Evolutionary conservation across 352 stramenopile genomes (phyloP).

Genomic region (Phytophthora aleatoria): DNA sequence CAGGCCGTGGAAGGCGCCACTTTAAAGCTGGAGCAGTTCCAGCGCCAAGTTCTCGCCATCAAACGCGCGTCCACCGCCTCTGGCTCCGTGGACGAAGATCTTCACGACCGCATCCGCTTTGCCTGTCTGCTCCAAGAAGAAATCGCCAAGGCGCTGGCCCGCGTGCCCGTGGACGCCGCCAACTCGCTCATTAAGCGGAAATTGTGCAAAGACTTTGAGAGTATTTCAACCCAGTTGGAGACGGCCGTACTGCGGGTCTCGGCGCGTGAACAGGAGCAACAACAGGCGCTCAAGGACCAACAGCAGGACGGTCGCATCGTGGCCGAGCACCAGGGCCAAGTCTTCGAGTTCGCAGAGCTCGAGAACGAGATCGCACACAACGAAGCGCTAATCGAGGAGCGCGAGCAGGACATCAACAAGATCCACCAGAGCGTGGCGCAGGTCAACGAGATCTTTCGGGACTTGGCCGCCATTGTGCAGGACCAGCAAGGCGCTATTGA

Average conservation of each 20-base stretch:
- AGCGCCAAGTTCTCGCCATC: slow-evolving; percentile 81
- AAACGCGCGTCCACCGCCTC: slow-evolving; percentile 53
- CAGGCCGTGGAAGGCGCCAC: slow-evolving; percentile 70
- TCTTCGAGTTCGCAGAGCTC: slow-evolving; percentile 81
- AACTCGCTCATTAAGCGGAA: slow-evolving; percentile 82
- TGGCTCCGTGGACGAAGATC: slow-evolving; percentile 63
- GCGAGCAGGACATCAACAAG: slow-evolving; percentile 84
- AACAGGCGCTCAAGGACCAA: slow-evolving; percentile 49
- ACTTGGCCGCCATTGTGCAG: slow-evolving; percentile 85
- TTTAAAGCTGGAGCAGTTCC: slow-evolving; percentile 85
- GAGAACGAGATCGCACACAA: slow-evolving; percentile 89
- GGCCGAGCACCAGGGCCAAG: slow-evolving; percentile 70
- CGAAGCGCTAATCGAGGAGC: slow-evolving; percentile 89
- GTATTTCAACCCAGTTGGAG: slow-evolving; percentile 78
- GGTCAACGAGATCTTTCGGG: slow-evolving; percentile 91
- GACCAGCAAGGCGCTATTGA: slow-evolving; percentile 88
- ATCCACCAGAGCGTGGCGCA: slow-evolving; percentile 91
- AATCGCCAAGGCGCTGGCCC: slow-evolving; percentile 64
- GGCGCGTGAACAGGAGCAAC: slow-evolving; percentile 62
- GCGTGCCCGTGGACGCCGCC: slow-evolving; percentile 61
- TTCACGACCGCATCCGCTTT: slow-evolving; percentile 86
- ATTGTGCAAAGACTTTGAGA: slow-evolving; percentile 82
- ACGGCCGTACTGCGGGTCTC: slow-evolving; percentile 67
- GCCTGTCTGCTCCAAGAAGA: slow-evolving; percentile 84
- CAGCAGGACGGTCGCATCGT: slow-evolving; percentile 59